These are phyloP conservation scores for Lablab purpureus DNA, from an alignment of 306 rosid species.

Conservation along the genomic window DNA sequence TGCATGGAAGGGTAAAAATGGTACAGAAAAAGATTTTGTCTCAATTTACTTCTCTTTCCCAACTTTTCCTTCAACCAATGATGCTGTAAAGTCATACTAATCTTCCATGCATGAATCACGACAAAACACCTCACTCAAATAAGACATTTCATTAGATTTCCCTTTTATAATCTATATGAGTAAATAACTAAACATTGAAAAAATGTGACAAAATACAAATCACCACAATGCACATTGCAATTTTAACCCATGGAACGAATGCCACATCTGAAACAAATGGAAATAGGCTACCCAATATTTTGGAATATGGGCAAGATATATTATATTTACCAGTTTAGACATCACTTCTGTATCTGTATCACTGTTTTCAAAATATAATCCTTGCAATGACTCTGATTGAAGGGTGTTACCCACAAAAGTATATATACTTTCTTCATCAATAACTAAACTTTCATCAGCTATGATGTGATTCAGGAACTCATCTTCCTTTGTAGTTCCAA, in stretches of 20 bases:
- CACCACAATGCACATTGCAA: conserved; percentile 17
- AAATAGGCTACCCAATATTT: conserved; percentile 31
- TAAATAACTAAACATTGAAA: conserved; percentile 36
- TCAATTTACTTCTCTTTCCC: not conserved
- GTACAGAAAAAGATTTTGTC: not conserved
- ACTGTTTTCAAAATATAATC: conserved; percentile 41
- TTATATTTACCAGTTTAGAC: conserved; percentile 52
- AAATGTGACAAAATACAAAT: conserved; percentile 21
- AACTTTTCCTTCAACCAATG: conserved; percentile 6
- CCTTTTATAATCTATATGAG: conserved; percentile 4
- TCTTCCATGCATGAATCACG: not conserved
- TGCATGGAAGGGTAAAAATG: not conserved
- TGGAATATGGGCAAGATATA: conserved; percentile 16
- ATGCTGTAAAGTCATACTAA: not conserved
- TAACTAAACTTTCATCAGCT: not conserved
- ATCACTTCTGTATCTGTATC: conserved; percentile 51
- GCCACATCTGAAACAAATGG: conserved; percentile 7
- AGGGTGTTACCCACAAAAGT: not conserved
- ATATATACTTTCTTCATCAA: not conserved
- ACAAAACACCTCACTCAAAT: conserved; percentile 25
- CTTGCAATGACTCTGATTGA: not conserved
- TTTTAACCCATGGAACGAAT: conserved; percentile 22
- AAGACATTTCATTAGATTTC: not conserved
- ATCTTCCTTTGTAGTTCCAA: not conserved
- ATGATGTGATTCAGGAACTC: not conserved